These are phyloP conservation scores for Platismatia glauca DNA, from an alignment of 495 filamentous ascomycete species.

Conservation along the genomic window DNA sequence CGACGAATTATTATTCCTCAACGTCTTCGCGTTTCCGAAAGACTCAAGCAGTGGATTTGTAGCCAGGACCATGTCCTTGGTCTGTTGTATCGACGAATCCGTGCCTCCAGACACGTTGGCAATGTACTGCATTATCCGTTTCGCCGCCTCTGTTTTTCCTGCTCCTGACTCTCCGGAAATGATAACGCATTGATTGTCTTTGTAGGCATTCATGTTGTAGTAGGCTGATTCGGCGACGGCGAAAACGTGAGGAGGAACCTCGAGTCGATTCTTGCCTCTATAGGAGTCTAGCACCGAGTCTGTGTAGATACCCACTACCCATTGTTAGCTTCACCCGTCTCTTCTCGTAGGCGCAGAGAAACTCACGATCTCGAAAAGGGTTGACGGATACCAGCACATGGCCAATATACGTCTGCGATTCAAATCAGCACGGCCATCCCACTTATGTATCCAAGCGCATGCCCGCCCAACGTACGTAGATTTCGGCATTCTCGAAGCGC, in stretches of 20 bases:
- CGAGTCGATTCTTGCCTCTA: slow-evolving; percentile 90
- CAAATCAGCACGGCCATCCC: slow-evolving; percentile 27
- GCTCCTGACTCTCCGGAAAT: slow-evolving; percentile 98
- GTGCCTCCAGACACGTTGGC: slow-evolving; percentile 87
- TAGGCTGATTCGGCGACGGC: slow-evolving; percentile 93
- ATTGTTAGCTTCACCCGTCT: slow-evolving; percentile 17
- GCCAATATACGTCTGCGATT: slow-evolving; percentile 84
- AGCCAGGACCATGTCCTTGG: slow-evolving; percentile 97
- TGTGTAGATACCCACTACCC: slow-evolving; percentile 88
- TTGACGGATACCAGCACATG: slow-evolving; percentile 99
- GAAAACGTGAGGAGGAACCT: slow-evolving; percentile 94
- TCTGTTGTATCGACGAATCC: slow-evolving; percentile 89
- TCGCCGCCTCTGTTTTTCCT: slow-evolving; percentile 98
- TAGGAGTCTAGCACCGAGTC: slow-evolving; percentile 86
- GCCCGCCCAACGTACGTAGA: slow-evolving; percentile 60
- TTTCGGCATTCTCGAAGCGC: slow-evolving; percentile 90
- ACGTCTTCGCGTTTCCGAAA: slow-evolving; percentile 95
- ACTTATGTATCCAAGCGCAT: background rate
- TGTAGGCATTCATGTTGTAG: slow-evolving; percentile 99
- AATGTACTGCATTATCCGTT: slow-evolving; percentile 99
- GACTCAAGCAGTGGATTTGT: slow-evolving; percentile 96
- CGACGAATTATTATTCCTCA: slow-evolving; percentile 98
- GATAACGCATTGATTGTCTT: slow-evolving; percentile 98
- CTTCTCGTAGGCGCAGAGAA: background rate
- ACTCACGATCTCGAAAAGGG: slow-evolving; percentile 84